Base-by-base conservation (phyloP, 768 basidiomycete genomes). In the Mrakia hoshinonis region DNA sequence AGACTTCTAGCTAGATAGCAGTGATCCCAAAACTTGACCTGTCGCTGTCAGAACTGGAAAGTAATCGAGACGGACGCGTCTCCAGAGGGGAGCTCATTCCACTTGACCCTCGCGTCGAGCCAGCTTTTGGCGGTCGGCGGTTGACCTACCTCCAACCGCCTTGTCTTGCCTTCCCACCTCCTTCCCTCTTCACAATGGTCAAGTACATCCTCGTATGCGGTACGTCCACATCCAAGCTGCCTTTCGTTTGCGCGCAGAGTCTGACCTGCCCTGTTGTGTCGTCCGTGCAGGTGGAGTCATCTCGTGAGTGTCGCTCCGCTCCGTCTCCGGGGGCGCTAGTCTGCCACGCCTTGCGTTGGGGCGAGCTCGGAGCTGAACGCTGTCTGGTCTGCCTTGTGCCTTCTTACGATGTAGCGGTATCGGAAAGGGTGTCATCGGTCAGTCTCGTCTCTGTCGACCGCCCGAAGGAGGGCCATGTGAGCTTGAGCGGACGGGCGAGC, bases 381-480 rank as follows among this genome's bases (percentile, higher is more conserved):
- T 43, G 20, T 4, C n/a, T 0, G 22, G 4, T 18, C 39, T 52
- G n/a, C 4, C 12, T 13, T 1, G 36, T 38, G 11, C 18, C 29
- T 10, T 22, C 43, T n/a, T 58, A 31, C 18, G 9, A 46, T 51
- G 18, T 67, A 79, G 92, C 77, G 95, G 95, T 68, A 99, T 99
- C 77, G 95, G 95, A 74, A 99, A 99, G 86, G 95, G 95, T 76
- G 92, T 98, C 74, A 97, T 99, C 78, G 95, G 95, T 97, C 80
- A 68, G 82, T 77, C 22, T 49, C 18, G 31, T 67, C 31, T 24
- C 38, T 46, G 20, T 10, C n/a, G 22, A 29, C 3, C n/a, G 58
- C n/a, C 7, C 34, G 22, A 31, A 61, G 58, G 22, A 10, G 7
- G 31, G 18, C 10, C 13, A 36, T 11, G 15, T 12, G 58, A 34